A percentile compares a stretch with the other conserved stretches of the same genome.
Evolutionary conservation across 495 filamentous ascomycete genomes (phyloP).

Genomic region (Trichoderma orchidacearum): DNA sequence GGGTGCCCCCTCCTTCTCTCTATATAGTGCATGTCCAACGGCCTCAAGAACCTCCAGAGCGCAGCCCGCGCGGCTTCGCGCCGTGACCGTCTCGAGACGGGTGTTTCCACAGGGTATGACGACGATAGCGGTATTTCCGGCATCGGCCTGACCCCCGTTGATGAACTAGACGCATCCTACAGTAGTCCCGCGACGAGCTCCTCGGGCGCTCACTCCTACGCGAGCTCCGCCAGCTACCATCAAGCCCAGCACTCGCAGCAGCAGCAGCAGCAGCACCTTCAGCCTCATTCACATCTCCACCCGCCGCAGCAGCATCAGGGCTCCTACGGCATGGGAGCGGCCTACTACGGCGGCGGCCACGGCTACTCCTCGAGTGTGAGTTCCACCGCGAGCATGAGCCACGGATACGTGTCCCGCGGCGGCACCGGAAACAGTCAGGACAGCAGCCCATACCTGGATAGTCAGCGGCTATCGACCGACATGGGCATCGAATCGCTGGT

Average conservation of each 20-base stretch:
- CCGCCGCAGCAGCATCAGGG: conserved; percentile 5
- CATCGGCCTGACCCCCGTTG: conserved; percentile 34
- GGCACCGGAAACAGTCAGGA: conserved; percentile 18
- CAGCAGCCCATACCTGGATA: conserved; percentile 32
- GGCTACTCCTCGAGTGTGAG: conserved; percentile 28
- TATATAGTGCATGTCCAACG: conserved; percentile 41
- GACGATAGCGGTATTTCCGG: conserved; percentile 34
- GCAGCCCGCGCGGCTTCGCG: conserved; percentile 35
- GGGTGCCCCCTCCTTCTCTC: background rate
- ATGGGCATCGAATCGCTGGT: conserved; percentile 44
- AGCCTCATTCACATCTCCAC: conserved; percentile 16
- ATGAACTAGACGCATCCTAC: conserved; percentile 33
- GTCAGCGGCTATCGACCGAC: conserved; percentile 34
- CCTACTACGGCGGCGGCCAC: conserved; percentile 13
- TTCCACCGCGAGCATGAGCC: conserved; percentile 15
- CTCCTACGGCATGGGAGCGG: background rate
- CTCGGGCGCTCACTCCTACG: conserved; percentile 14
- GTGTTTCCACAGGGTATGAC: conserved; percentile 27
- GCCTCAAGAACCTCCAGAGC: conserved; percentile 43
- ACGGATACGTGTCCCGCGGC: conserved; percentile 4
- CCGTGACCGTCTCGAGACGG: conserved; percentile 34
- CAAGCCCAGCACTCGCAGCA: too few relatives aligned
- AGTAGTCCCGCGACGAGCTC: conserved; percentile 32
- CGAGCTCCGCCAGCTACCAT: background rate
- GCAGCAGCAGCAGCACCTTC: conserved; percentile 9